A percentile compares a stretch with the other conserved stretches of the same genome.
Evolutionary conservation across 805 yeast species (phyloP).

Genomic region (Yarrowia sp.): DNA sequence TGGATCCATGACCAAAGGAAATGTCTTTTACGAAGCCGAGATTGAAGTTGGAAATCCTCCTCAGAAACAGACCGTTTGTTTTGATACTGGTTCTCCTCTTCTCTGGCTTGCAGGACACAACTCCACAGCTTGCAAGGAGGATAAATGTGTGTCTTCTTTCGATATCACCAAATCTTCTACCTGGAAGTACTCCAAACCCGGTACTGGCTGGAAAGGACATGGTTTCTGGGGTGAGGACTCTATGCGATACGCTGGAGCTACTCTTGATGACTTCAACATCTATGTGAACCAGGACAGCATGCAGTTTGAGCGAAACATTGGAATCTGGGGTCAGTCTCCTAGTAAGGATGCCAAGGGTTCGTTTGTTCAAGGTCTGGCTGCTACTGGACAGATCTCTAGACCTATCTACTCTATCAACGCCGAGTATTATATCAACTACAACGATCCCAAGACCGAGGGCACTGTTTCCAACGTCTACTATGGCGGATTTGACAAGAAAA

Average conservation of each 20-base stretch:
- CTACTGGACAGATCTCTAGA: background rate
- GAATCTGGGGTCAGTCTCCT: background rate
- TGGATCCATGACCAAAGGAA: background rate
- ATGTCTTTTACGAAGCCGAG: background rate
- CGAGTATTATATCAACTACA: background rate
- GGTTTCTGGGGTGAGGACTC: background rate
- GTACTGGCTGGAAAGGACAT: background rate
- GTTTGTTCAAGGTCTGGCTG: background rate
- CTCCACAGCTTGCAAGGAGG: background rate
- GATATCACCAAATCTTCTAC: background rate
- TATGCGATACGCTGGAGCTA: background rate
- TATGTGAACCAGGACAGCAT: background rate
- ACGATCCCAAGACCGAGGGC: background rate
- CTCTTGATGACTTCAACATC: background rate
- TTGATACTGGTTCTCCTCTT: background rate
- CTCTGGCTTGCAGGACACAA: background rate
- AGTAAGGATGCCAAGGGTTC: background rate
- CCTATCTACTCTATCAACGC: background rate
- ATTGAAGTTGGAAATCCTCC: background rate
- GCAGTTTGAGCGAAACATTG: background rate
- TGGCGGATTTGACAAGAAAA: background rate
- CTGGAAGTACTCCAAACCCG: background rate
- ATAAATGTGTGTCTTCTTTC: background rate
- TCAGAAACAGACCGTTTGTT: background rate
- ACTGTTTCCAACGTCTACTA: background rate